These are phyloP conservation scores for Diospyros kaki DNA, from an alignment of 148 eudicot species.

Conservation along the genomic window DNA sequence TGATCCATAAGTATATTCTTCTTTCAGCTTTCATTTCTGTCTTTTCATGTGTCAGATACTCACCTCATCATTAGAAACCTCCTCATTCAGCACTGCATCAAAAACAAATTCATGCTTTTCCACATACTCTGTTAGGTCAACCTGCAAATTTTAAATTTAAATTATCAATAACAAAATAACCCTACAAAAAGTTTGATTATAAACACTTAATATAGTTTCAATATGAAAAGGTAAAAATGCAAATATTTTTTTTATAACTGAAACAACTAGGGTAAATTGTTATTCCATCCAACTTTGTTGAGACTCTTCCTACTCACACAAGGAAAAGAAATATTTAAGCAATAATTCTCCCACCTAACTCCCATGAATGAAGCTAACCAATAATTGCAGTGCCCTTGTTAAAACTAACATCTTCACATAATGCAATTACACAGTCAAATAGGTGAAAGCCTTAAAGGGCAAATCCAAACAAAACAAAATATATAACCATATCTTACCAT, in stretches of 20 bases:
- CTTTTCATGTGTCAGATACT: constrained; percentile 1
- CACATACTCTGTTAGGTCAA: constrained; percentile 90
- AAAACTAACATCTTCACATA: background rate
- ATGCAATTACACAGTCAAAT: background rate
- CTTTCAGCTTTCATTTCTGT: background rate
- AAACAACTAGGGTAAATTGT: no score
- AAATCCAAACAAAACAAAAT: background rate
- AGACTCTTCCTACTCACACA: background rate
- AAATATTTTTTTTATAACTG: no score
- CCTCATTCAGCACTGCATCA: constrained; percentile 95
- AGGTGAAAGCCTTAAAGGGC: background rate
- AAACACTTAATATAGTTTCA: background rate
- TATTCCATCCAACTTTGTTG: background rate
- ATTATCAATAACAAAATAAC: background rate
- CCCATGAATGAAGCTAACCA: background rate
- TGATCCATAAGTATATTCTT: background rate
- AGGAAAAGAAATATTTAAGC: background rate
- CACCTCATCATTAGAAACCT: constrained; percentile 99
- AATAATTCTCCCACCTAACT: background rate
- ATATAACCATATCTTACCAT: background rate
- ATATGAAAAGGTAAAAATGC: background rate
- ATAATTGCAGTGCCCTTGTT: background rate
- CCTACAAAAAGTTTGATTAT: background rate
- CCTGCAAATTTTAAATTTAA: constrained; percentile 44
- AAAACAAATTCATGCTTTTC: constrained; percentile 97